phyloP scores from a whole-genome alignment of 495 filamentous ascomycete genomes.

The Podospora comata region DNA sequence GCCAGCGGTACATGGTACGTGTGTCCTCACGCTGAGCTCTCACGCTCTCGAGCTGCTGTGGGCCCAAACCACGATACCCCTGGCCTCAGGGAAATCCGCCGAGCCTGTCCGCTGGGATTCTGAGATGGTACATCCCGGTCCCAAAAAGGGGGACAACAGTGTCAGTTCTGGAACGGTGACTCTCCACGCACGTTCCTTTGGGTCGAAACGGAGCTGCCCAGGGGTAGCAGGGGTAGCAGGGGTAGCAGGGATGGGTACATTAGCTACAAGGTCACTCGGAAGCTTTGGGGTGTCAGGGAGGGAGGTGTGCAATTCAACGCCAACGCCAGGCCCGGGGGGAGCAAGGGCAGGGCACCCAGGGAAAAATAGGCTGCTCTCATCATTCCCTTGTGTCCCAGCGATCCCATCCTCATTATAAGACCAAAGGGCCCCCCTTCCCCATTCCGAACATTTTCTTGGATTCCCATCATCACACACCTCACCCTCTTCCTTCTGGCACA shows the following conservation, averaged over 20 bases:
- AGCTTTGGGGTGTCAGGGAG: conserved; percentile 13
- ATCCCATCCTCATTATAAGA: conserved; percentile 35
- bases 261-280: conserved; percentile 25
- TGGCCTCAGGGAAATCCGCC: conserved; percentile 26
- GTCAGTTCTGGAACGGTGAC: conserved; percentile 19
- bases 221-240: background rate
- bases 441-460: conserved; percentile 27
- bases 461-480: conserved; percentile 31
- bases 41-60: conserved; percentile 5
- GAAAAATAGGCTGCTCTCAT: conserved; percentile 27
- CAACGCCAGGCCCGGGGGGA: conserved; percentile 25
- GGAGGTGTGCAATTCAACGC: conserved; percentile 23
- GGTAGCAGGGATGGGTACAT: conserved; percentile 13
- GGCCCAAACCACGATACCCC: conserved; percentile 18
- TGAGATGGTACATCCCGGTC: conserved; percentile 27
- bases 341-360: conserved; percentile 14
- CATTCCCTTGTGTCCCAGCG: conserved; percentile 28
- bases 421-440: conserved; percentile 28
- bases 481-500: conserved; percentile 20
- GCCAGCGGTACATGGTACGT: conserved; percentile 12
- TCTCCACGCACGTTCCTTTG: conserved; percentile 16
- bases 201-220: conserved; percentile 28
- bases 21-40: conserved; percentile 9
- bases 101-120: conserved; percentile 26
- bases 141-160: conserved; percentile 23